These are phyloP conservation scores for Phytophthora colocasiae DNA, from an alignment of 352 stramenopile genomes.

Conservation along the genomic window DNA sequence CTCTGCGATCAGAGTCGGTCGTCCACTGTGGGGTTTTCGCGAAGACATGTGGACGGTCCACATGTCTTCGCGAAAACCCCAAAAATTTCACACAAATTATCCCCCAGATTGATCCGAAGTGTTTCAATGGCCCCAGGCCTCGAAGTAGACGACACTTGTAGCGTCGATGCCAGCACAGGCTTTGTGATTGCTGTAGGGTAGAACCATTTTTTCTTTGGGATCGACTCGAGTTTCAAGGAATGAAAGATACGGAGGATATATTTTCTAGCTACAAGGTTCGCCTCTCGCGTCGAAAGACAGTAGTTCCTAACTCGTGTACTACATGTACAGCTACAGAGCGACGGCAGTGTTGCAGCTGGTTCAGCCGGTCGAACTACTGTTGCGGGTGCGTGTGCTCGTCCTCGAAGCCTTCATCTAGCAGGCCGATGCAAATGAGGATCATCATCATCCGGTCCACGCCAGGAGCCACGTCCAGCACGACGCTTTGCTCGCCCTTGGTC, in stretches of 20 bases:
- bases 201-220: constrained; percentile 17
- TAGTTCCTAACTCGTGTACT: constrained; percentile 4
- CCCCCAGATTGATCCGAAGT: not conserved
- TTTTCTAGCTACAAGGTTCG: constrained; percentile 14
- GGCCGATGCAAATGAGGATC: constrained; percentile 48
- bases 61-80: constrained; percentile 11
- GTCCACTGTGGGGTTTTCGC: too few species aligned
- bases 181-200: constrained; percentile 5
- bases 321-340: not conserved
- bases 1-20: constrained; percentile 1
- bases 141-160: not conserved
- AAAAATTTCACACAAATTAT: constrained; percentile 20
- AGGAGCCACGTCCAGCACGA: constrained; percentile 41
- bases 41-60: too few species aligned
- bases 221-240: constrained; percentile 3
- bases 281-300: not conserved
- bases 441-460: constrained; percentile 53
- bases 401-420: constrained; percentile 42
- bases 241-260: constrained; percentile 19
- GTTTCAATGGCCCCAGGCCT: not conserved
- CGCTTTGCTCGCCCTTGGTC: constrained; percentile 23
- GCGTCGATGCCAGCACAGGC: not conserved
- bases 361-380: constrained; percentile 10
- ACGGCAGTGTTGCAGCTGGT: not conserved
- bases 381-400: constrained; percentile 34